Evolutionary conservation across 129 eudicot genomes (phyloP), one percentile per base, ranked within the genome.

Genomic region (Tagetes erecta): DNA sequence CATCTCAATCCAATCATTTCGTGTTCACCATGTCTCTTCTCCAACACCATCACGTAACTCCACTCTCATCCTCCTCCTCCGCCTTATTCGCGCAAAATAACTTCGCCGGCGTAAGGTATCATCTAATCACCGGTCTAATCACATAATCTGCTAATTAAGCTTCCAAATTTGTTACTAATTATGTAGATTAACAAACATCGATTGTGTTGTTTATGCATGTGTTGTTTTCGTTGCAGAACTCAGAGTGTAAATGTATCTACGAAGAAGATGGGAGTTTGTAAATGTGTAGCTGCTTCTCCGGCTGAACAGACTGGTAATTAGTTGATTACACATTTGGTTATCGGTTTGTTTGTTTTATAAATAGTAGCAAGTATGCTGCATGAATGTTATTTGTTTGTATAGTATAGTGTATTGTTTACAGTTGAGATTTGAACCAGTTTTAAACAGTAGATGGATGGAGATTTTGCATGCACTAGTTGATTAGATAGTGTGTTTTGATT

Each of bases 251-350:
- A 84, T 34, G 44, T 85, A 50, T 65, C 82, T 4, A 60, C 70
- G 40, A 89, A 57, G 36, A 75, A 70, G 27, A 38, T 36, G 67
- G 87, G 72, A 5, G 76, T 83, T 68, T 84, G 86, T 41, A 92
- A 85, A 83, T 92, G 96, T 64, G 88, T 92, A 35, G 89, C 96
- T 44, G 68, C 92, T 13, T 83, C 96, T 14, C 79, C 87, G 13
- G 71, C 86, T 12, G 87, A 90, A 62, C 82, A 85, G 73, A 83
- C 84, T 74, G 88, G 96, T 87, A 72, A 51, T 37, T 34, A n/a
- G 88, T 93, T 87, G 68, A 51, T 37, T 34, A n/a, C 44, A 30
- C 70, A 1, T 11, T 47, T 74, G 51, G 8, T 45, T 71, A 30
- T 46, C 33, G 34, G 30, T 58, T 58, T 73, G 77, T 30, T 38